Conservation (phyloP, 2,329 filamentous ascomycete genomes). For the Aschersonia sp. region DNA sequence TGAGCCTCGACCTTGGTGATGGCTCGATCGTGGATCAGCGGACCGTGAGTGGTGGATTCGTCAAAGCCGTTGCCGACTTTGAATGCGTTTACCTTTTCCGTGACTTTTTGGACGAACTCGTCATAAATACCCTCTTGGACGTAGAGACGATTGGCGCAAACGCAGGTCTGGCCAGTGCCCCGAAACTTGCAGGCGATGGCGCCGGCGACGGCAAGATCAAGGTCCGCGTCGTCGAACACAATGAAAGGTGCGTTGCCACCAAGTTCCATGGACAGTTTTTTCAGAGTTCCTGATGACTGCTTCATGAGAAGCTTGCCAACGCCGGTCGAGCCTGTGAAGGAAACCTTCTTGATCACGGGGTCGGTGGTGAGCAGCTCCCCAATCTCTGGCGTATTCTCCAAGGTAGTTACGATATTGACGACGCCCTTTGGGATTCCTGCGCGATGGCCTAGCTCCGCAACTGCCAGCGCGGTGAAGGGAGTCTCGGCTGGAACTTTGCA, state of each 20-base stretch:
- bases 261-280: slow-evolving; percentile 74
- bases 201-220: slow-evolving; percentile 71
- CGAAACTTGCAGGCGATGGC: slow-evolving; percentile 86
- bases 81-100: slow-evolving; percentile 58
- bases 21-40: slow-evolving; percentile 73
- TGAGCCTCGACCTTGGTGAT: slow-evolving; percentile 66
- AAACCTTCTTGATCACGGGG: slow-evolving; percentile 71
- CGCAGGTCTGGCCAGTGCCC: slow-evolving; percentile 88
- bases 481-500: slow-evolving; percentile 87
- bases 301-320: slow-evolving; percentile 72
- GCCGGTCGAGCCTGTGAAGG: slow-evolving; percentile 71
- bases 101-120: slow-evolving; percentile 52
- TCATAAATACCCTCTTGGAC: slow-evolving; percentile 69
- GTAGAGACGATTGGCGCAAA: slow-evolving; percentile 75
- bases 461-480: slow-evolving; percentile 74
- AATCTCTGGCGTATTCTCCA: slow-evolving; percentile 65
- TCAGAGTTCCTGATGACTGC: slow-evolving; percentile 71
- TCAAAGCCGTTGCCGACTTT: slow-evolving; percentile 63
- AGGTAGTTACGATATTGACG: slow-evolving; percentile 72
- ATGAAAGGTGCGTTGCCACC: slow-evolving; percentile 95
- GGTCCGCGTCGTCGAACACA: slow-evolving; percentile 87
- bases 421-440: slow-evolving; percentile 86
- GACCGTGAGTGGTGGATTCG: slow-evolving; percentile 59
- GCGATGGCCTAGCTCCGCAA: slow-evolving; percentile 73
- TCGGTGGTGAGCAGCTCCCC: slow-evolving; percentile 60